Evolutionary conservation across 139 green algal species (phyloP).

Genomic region (Pedinophyceae sp.): DNA sequence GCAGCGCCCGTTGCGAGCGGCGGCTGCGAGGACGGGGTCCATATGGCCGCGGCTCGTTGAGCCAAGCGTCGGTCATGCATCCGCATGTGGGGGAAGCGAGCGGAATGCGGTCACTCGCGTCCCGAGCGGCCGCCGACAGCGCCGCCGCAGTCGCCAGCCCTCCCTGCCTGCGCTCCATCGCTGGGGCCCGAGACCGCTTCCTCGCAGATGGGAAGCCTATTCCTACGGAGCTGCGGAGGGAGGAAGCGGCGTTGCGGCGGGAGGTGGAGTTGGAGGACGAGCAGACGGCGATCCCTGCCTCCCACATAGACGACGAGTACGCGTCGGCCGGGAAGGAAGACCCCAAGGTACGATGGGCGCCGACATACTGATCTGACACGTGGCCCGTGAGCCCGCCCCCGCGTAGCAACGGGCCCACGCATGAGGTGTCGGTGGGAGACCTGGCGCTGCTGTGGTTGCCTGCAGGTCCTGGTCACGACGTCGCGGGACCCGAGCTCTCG

Average conservation of each 20-base stretch:
- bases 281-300: constrained; percentile 58
- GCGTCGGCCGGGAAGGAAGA: constrained; percentile 64
- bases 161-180: no score
- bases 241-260: constrained; percentile 56
- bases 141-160: constrained; percentile 7
- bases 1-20: neutral
- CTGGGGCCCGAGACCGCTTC: neutral
- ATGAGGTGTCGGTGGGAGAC: neutral
- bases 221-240: constrained; percentile 70
- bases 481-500: constrained; percentile 71
- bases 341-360: constrained; percentile 79
- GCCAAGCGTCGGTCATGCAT: no score
- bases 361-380: no score
- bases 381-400: no score
- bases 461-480: constrained; percentile 75
- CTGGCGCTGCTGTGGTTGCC: neutral
- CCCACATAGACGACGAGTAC: constrained; percentile 96
- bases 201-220: constrained; percentile 90
- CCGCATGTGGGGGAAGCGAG: no score
- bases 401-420: neutral
- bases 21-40: no score
- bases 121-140: no score
- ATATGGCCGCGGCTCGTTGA: no score
- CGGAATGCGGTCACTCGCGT: no score
- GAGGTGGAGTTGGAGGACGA: constrained; percentile 90